Evolutionary conservation across 192 early-diverging fungal species (phyloP).

Genomic region (Mortierella alpina): DNA sequence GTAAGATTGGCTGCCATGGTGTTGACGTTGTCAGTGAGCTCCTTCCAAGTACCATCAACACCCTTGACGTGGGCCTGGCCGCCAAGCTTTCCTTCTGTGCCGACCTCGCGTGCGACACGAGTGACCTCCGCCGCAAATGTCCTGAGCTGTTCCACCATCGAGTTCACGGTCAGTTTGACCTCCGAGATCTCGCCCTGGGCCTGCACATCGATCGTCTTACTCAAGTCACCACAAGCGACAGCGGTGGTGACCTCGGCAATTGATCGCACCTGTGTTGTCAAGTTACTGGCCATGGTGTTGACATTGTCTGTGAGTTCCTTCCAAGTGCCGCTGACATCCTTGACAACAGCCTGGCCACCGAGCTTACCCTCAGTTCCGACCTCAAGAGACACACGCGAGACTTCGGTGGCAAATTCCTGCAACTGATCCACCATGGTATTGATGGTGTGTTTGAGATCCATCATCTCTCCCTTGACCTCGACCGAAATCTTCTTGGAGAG

Average conservation of each 20-base stretch:
- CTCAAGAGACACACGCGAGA: conserved; percentile 59
- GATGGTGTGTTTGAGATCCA: conserved; percentile 73
- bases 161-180: conserved; percentile 61
- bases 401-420: conserved; percentile 65
- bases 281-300: conserved; percentile 65
- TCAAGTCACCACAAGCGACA: conserved; percentile 63
- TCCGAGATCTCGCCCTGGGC: conserved; percentile 60
- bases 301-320: conserved; percentile 73
- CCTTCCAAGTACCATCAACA: conserved; percentile 63
- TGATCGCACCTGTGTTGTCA: conserved; percentile 63
- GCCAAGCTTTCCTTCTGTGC: conserved; percentile 67
- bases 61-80: conserved; percentile 65
- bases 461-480: conserved; percentile 72
- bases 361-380: conserved; percentile 67
- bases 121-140: conserved; percentile 72
- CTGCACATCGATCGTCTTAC: conserved; percentile 58
- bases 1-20: conserved; percentile 65
- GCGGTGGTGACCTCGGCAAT: conserved; percentile 69
- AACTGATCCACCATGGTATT: conserved; percentile 78
- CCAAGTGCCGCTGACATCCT: conserved; percentile 71
- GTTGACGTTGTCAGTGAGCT: conserved; percentile 70
- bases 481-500: conserved; percentile 70
- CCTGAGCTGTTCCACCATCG: conserved; percentile 61
- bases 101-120: conserved; percentile 70
- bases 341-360: conserved; percentile 62